Base-by-base conservation (phyloP, 2,329 filamentous ascomycete species). In the Canariomyces notabilis region DNA sequence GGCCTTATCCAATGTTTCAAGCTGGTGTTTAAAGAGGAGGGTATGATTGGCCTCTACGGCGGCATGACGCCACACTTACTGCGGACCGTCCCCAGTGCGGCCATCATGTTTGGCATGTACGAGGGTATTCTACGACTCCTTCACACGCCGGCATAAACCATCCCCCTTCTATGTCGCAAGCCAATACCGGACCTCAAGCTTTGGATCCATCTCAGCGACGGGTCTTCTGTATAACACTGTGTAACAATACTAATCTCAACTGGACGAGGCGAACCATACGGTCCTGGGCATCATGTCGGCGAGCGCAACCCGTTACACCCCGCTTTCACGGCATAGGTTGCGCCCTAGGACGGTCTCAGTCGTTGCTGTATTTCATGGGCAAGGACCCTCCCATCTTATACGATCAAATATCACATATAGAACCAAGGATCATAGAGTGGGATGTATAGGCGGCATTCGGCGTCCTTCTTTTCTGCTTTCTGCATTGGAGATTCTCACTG, bases 41-140 rank as follows among this genome's bases (percentile, higher is more conserved):
- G 90, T 38, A 75, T 95, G 66, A 79, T 83, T 37, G 87, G 85
- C 23, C 73, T 97, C 51, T 97, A 96, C 62, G 90, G 91, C 46
- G 90, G 90, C 15, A 74, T 97, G 60, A 94, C 90, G 12, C 89
- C 91, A 37, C 91, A 97, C 64, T 80, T 97, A 59, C 79, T 96
- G 67, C 79, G 90, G 51, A 90, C 90, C 6, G 90, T 96, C 5
- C 91, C 91, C 1, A 93, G 87, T 57, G 89, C 91, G 6, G 89
- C 87, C 56, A 95, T 97, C 65, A 96, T 95, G 87, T 95, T 96
- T 65, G 89, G 89, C 67, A 93, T 93, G 73, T 95, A 81, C 60
- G 77, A 81, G 61, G 75, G 70, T 44, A 79, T 80, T 35, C 65
- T 80, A 22, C 69, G 70, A 5, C 57, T 76, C 5, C 71, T 75